phyloP scores from a whole-genome alignment of 2,329 filamentous ascomycete species.

The Aspergillus calidoustus region DNA sequence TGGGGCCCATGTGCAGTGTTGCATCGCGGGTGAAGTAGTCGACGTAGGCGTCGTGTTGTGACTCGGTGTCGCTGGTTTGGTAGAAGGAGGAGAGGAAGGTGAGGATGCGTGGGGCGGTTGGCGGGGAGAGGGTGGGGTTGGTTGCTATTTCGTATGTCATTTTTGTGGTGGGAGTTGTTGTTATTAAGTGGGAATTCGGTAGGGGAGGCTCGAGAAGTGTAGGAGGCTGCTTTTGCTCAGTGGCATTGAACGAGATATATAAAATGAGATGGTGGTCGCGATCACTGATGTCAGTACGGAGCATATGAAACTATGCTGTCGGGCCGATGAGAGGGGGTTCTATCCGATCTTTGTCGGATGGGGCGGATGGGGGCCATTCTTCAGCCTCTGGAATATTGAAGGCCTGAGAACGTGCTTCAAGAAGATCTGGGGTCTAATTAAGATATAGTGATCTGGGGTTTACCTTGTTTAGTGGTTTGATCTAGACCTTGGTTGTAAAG shows the following conservation, averaged over 20 bases:
- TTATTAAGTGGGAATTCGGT: neutral
- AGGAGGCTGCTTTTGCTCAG: neutral
- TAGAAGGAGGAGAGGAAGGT: constrained; percentile 44
- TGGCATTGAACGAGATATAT: neutral
- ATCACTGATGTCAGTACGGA: constrained; percentile 4
- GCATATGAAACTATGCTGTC: constrained; percentile 3
- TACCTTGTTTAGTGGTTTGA: neutral
- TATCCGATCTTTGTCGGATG: constrained; percentile 17
- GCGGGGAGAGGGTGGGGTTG: constrained; percentile 30
- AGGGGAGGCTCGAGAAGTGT: neutral
- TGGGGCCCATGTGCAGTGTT: constrained; percentile 45
- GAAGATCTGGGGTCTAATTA: neutral
- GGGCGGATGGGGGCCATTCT: neutral
- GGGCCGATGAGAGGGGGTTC: constrained; percentile 21
- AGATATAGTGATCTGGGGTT: neutral
- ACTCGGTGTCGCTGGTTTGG: constrained; percentile 40
- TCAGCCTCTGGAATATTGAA: neutral
- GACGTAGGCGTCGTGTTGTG: constrained; percentile 41
- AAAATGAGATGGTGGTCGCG: neutral
- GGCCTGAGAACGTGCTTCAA: neutral
- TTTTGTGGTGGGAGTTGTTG: constrained; percentile 11
- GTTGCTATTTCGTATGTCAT: constrained; percentile 42
- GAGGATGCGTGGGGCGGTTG: constrained; percentile 30
- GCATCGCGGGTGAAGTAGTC: constrained; percentile 40
- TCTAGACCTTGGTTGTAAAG: neutral